Conservation (phyloP, 2,329 filamentous ascomycete genomes). For the Trichoderma guizhouense region DNA sequence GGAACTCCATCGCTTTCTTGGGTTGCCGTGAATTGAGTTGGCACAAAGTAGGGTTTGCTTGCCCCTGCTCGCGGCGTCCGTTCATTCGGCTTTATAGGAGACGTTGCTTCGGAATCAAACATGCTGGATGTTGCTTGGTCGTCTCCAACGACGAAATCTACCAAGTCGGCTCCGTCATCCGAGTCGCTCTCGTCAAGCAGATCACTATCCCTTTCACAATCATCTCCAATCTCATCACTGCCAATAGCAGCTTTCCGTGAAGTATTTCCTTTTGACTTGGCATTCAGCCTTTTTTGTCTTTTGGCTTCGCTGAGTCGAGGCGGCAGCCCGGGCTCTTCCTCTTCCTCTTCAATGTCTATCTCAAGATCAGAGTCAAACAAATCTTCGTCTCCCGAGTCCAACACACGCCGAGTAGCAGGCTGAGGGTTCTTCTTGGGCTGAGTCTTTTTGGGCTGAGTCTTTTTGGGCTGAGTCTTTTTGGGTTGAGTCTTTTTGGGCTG, state of each 20-base stretch:
- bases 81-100: conserved; percentile 25
- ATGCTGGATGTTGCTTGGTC: conserved; percentile 40
- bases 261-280: conserved; percentile 24
- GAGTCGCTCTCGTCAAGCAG: conserved; percentile 45
- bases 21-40: conserved; percentile 37
- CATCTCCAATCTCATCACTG: conserved; percentile 49
- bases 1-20: conserved; percentile 42
- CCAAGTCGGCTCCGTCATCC: conserved; percentile 47
- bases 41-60: conserved; percentile 37
- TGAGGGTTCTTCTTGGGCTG: neutral
- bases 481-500: neutral
- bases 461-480: neutral
- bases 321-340: conserved; percentile 14
- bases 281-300: conserved; percentile 23
- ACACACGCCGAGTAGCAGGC: neutral
- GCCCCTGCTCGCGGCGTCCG: conserved; percentile 19
- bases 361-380: conserved; percentile 20
- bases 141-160: conserved; percentile 57
- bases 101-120: conserved; percentile 31
- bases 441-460: neutral
- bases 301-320: conserved; percentile 10
- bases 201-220: conserved; percentile 50
- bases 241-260: conserved; percentile 33
- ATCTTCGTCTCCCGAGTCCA: conserved; percentile 22
- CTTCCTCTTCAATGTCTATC: conserved; percentile 19